Base-by-base conservation (phyloP, 768 basidiomycete genomes). In the Sarcodon aspratus region DNA sequence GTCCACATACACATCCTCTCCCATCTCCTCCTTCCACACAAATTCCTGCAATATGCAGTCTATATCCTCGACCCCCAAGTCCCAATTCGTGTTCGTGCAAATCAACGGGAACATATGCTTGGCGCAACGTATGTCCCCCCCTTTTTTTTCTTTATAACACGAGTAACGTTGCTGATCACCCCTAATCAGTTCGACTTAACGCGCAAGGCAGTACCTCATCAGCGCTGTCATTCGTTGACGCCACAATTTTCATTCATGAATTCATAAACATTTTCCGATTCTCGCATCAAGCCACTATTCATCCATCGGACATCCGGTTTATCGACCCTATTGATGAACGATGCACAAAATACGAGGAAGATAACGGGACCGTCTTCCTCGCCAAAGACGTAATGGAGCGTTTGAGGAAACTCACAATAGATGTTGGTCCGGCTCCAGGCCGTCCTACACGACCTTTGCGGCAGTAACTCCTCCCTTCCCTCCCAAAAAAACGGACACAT, bases 221-320 rank as follows among this genome's bases (percentile, higher is more conserved):
- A 36, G 60, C 63, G n/a, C 61, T 64, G 46, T 52, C 54, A 52
- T 55, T 52, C 36, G 53, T 63, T 21, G 63, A 64, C 57, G 61
- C 62, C 18, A 50, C 53, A 37, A 57, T 67, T 50, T 67, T 65
- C 53, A 59, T 62, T 21, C 66, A 67, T 61, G 66, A 66, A 47
- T 67, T 67, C 60, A 64, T 63, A 60, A 66, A 62, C 48, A 63
- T 63, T 54, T 67, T 67, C 61, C 64, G 66, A 46, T 66, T 61
- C 55, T 65, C 66, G 36, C 64, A 66, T 51, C 49, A 55, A 45
- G 56, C 62, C 13, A 47, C 55, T 34, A 56, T 67, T 21, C 66
- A 66, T 51, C 64, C 66, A 15, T 54, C 63, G 2, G 66, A 67
- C 56, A 52, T 67, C 36, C 63, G 54, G 51, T 57, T 67, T 50